Evolutionary conservation across 2,329 filamentous ascomycete genomes (phyloP), one percentile per base, ranked within the genome.

Genomic region (Plectosphaerella sp.): DNA sequence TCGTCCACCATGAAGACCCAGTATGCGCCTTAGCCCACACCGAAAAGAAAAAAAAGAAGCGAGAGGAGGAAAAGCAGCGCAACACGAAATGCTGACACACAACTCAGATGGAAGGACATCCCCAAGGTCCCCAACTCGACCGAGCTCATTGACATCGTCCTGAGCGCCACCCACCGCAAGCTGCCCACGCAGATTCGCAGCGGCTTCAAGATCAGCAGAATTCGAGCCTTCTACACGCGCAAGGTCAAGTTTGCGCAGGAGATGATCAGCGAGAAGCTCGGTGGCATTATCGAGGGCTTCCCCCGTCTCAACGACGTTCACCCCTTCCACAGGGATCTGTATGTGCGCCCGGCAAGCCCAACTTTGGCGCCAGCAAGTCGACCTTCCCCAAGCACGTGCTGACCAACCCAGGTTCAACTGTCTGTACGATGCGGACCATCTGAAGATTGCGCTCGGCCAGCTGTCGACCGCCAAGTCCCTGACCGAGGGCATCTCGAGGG

Each of bases 221-320:
- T 96, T 35, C 42, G 48, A 24, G 48, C 36, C 37, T 49, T 49
- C 39, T 49, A 49, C 73, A 97, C 93, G 45, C 81, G 94, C 70
- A 97, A 97, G 75, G 92, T 97, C 80, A 97, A 97, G 74, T 99
- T 91, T 74, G 97, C 94, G 6, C 87, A 93, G 67, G 94, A 99
- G 75, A 97, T 93, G 42, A 97, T 97, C 72, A 86, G 86, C 59
- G 94, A 99, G 71, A 97, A 97, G 75, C 85, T 99, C 60, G 84
- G 84, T 60, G 83, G 86, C 55, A 97, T 97, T 65, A 84, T 97
- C 65, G 89, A 96, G 70, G 90, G 89, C 63, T 97, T 99, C 66
- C 94, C 94, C 51, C 84, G 92, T 53, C 80, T 99, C 51, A 86
- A 91, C 68, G 94, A 99, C 68, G 93, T 97, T 67, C 93, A 97